Conservation (phyloP, 1,139 yeast species). For the Yamadazyma triangularis region DNA sequence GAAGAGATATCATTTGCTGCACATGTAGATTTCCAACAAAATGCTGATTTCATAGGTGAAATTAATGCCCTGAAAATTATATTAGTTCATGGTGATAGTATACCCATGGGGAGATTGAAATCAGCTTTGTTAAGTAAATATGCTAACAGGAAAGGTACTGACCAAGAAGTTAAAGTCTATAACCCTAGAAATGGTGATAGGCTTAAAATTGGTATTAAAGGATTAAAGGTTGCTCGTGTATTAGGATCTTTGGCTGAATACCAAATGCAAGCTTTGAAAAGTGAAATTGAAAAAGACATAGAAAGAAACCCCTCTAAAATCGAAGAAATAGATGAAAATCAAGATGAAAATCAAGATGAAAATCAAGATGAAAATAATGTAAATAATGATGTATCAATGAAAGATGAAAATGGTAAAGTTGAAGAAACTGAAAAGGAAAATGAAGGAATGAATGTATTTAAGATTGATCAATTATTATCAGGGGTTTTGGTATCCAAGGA, state of each 20-base stretch:
- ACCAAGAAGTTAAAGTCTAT: slow-evolving; percentile 84
- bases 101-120: slow-evolving; percentile 95
- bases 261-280: slow-evolving; percentile 31
- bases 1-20: slow-evolving; percentile 98
- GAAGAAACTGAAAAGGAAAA: slow-evolving; percentile 13
- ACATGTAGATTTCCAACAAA: slow-evolving; percentile 94
- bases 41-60: slow-evolving; percentile 82
- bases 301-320: slow-evolving; percentile 5
- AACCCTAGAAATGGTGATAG: slow-evolving; percentile 92
- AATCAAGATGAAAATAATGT: slow-evolving; percentile 15
- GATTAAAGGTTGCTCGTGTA: slow-evolving; percentile 82
- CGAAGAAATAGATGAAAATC: slow-evolving; percentile 11
- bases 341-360: slow-evolving; percentile 15
- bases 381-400: slow-evolving; percentile 9
- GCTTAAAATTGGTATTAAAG: slow-evolving; percentile 71
- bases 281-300: slow-evolving; percentile 20
- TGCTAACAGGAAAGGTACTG: slow-evolving; percentile 76
- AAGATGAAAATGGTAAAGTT: slow-evolving; percentile 12
- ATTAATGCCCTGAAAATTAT: slow-evolving; percentile 82
- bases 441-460: slow-evolving; percentile 13
- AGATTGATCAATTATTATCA: slow-evolving; percentile 50
- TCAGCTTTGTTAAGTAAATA: slow-evolving; percentile 89
- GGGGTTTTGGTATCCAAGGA: slow-evolving; percentile 92
- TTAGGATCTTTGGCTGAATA: slow-evolving; percentile 70
- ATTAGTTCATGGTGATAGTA: slow-evolving; percentile 96